phyloP scores from a whole-genome alignment of 352 stramenopile species.

The Phytopythium delawarense region DNA sequence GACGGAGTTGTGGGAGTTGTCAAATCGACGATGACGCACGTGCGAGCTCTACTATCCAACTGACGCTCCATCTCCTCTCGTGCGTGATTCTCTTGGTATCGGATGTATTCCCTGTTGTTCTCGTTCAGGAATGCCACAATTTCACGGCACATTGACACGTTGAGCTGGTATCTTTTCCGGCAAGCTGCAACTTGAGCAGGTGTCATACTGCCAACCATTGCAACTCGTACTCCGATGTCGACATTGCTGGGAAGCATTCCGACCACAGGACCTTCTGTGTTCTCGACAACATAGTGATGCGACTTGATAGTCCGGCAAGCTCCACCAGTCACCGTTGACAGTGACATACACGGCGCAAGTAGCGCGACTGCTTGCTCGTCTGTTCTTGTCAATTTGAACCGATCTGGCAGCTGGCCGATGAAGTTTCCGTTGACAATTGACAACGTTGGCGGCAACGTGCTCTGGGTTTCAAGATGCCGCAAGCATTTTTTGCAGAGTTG shows the following conservation, averaged over 20 bases:
- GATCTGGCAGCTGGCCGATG: not conserved
- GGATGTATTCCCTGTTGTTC: not conserved
- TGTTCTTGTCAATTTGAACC: not conserved
- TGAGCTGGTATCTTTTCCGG: not conserved
- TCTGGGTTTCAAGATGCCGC: no score
- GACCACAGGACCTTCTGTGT: not conserved
- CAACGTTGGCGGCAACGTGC: not conserved
- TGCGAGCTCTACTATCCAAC: not conserved
- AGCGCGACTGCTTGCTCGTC: not conserved
- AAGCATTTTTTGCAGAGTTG: no score
- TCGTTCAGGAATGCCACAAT: not conserved
- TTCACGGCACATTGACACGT: not conserved
- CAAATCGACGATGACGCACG: not conserved
- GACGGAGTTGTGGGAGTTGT: not conserved
- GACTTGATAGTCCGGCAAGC: not conserved
- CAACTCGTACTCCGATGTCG: not conserved
- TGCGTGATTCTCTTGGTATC: not conserved
- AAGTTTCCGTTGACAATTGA: not conserved
- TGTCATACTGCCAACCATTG: not conserved
- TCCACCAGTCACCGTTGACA: not conserved
- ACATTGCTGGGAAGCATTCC: not conserved
- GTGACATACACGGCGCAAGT: not conserved
- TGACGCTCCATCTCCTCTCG: not conserved
- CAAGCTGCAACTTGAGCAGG: not conserved
- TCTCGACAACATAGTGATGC: not conserved